Conservation (phyloP, 2,329 filamentous ascomycete genomes). For the Aspergillus hiratsukae region DNA sequence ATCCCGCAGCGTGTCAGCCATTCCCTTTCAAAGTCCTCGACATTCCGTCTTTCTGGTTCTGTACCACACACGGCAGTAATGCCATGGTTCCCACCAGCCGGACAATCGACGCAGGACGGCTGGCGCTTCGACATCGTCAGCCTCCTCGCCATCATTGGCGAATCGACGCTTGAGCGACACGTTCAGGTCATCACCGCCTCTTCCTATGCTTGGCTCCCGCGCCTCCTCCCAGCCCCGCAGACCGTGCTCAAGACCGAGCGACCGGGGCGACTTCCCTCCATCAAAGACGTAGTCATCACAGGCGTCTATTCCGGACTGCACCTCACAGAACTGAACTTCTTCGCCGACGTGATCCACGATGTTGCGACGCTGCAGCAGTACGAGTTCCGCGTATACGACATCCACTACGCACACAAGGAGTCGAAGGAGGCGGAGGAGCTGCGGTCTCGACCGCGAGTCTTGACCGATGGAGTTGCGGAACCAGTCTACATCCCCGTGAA, state of each 20-base stretch:
- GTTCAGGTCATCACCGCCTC: conserved; percentile 56
- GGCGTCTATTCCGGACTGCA: conserved; percentile 55
- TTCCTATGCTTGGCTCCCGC: conserved; percentile 53
- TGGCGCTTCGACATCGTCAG: conserved; percentile 61
- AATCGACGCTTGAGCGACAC: conserved; percentile 56
- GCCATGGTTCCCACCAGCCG: neutral
- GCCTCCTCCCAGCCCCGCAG: conserved; percentile 59
- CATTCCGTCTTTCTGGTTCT: neutral
- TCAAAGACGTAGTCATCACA: conserved; percentile 48
- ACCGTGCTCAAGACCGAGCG: conserved; percentile 54
- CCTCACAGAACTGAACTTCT: conserved; percentile 56
- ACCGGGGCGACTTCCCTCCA: conserved; percentile 53
- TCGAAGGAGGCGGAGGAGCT: neutral
- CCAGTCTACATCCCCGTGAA: conserved; percentile 8
- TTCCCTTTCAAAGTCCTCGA: neutral
- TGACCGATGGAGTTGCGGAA: neutral
- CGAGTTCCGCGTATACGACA: conserved; percentile 8
- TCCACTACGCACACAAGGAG: neutral
- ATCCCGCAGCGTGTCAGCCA: neutral
- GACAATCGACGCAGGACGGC: neutral
- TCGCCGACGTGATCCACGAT: conserved; percentile 57
- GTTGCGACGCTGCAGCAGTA: conserved; percentile 5
- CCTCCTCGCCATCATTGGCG: conserved; percentile 59
- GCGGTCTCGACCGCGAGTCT: neutral
- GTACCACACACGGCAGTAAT: neutral